A percentile compares a stretch with the other conserved stretches of the same genome.
Conservation (phyloP, 2,329 filamentous ascomycete species). For the Fusarium chuoi region DNA sequence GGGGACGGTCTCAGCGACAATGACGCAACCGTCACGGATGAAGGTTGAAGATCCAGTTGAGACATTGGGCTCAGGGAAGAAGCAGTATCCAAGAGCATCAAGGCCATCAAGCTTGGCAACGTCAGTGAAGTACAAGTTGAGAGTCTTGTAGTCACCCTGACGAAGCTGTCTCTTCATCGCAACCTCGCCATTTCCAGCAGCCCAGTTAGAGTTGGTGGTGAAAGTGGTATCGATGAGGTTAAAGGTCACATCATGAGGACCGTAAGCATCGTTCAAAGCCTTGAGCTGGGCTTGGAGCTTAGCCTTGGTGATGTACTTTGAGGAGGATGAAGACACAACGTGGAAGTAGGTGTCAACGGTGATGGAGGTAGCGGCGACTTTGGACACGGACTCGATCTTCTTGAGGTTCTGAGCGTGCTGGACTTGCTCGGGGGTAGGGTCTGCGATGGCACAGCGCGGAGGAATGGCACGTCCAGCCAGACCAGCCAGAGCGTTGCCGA, state of each 20-base stretch:
- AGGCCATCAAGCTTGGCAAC: slow-evolving; percentile 24
- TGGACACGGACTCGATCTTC: slow-evolving; percentile 15
- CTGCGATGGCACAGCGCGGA: slow-evolving; percentile 22
- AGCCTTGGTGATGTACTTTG: slow-evolving; percentile 34
- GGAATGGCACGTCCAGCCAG: not conserved
- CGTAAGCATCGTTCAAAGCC: slow-evolving; percentile 58
- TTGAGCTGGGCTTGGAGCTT: slow-evolving; percentile 51
- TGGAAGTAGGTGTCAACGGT: slow-evolving; percentile 40
- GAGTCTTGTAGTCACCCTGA: slow-evolving; percentile 55
- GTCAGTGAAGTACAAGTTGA: slow-evolving; percentile 50
- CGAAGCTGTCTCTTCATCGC: slow-evolving; percentile 59
- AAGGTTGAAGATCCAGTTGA: slow-evolving; percentile 38
- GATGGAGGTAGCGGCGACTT: slow-evolving; percentile 15
- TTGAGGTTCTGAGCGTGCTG: slow-evolving; percentile 4
- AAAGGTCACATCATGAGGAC: slow-evolving; percentile 57
- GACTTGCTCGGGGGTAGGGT: slow-evolving; percentile 25
- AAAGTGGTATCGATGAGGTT: slow-evolving; percentile 55
- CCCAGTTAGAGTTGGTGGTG: slow-evolving; percentile 61
- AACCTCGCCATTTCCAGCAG: slow-evolving; percentile 51
- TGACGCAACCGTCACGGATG: slow-evolving; percentile 53
- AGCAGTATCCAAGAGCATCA: slow-evolving; percentile 54
- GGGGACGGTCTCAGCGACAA: slow-evolving; percentile 51
- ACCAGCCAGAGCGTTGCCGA: slow-evolving; percentile 19
- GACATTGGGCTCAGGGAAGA: slow-evolving; percentile 51
- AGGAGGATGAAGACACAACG: slow-evolving; percentile 36